Percentiles rank a stretch among this genome's conserved stretches.
Conservation (phyloP, 129 eudicot species). For the Saussurea involucrata region DNA sequence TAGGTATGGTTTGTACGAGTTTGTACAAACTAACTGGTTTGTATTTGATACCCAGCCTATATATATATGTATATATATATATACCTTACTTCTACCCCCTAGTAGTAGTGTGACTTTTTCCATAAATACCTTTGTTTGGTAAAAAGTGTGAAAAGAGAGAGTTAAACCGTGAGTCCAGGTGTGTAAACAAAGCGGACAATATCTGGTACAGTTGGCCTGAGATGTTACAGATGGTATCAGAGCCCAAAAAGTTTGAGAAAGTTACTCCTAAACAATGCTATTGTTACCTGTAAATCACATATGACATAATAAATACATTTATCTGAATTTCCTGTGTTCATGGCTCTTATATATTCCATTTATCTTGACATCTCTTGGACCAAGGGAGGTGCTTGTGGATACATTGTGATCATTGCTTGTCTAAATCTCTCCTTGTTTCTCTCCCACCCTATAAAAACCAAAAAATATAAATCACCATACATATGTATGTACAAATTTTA, state of each 20-base stretch:
- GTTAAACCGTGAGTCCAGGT: too few relatives aligned
- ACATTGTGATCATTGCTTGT: conserved; percentile 28
- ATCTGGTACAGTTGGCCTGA: too few relatives aligned
- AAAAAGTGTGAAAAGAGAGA: not conserved
- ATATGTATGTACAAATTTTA: not conserved
- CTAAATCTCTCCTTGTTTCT: conserved; percentile 32
- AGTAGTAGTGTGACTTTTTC: not conserved
- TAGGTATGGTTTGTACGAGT: too few relatives aligned
- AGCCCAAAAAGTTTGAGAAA: not conserved
- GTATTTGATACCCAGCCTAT: too few relatives aligned
- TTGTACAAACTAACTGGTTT: too few relatives aligned
- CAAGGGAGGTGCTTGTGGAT: conserved; percentile 32
- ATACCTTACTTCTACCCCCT: too few relatives aligned
- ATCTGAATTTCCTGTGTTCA: not conserved
- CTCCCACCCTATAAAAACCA: conserved; percentile 26
- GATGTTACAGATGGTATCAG: too few relatives aligned
- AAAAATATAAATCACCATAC: not conserved
- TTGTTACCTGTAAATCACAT: not conserved
- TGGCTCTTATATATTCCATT: not conserved
- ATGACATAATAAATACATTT: not conserved
- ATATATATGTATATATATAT: too few relatives aligned
- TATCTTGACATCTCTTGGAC: conserved; percentile 36
- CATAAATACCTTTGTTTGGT: not conserved
- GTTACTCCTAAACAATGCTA: not conserved
- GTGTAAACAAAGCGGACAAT: too few relatives aligned